Percentiles rank a stretch among this genome's conserved stretches.
These are phyloP conservation scores for Stagonosporopsis tanaceti DNA, from an alignment of 2,329 filamentous ascomycete genomes.

Conservation along the genomic window DNA sequence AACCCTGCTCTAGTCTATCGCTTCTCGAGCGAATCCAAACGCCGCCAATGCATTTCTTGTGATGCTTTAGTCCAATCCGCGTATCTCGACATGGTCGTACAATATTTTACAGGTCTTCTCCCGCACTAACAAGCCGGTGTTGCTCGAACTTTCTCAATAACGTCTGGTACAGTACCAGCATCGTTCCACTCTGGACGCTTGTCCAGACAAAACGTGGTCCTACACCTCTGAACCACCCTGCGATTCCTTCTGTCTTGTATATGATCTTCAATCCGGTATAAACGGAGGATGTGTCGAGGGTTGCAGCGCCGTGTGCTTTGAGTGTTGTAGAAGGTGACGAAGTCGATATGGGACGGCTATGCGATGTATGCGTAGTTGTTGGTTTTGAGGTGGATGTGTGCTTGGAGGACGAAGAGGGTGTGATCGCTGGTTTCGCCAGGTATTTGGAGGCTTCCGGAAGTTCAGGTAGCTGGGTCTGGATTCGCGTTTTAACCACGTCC, in stretches of 20 bases:
- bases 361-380: slow-evolving; percentile 33
- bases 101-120: slow-evolving; percentile 29
- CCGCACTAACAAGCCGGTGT: slow-evolving; percentile 50
- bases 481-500: slow-evolving; percentile 95
- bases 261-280: slow-evolving; percentile 84
- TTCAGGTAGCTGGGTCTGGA: slow-evolving; percentile 87
- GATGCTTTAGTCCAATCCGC: slow-evolving; percentile 7
- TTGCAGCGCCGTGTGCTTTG: slow-evolving; percentile 77
- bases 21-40: slow-evolving; percentile 21
- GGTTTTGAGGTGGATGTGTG: slow-evolving; percentile 36
- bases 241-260: slow-evolving; percentile 86
- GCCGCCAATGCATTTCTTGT: slow-evolving; percentile 27
- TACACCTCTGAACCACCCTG: slow-evolving; percentile 93
- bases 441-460: slow-evolving; percentile 23
- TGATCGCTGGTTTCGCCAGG: slow-evolving; percentile 25
- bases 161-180: slow-evolving; percentile 94
- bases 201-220: slow-evolving; percentile 95
- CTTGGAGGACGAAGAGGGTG: slow-evolving; percentile 41
- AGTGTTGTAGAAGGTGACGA: slow-evolving; percentile 87
- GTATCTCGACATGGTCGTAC: slow-evolving; percentile 25
- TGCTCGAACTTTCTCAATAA: slow-evolving; percentile 78
- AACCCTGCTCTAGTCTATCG: slow-evolving; percentile 22
- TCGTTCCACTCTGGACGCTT: slow-evolving; percentile 93
- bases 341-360: slow-evolving; percentile 80
- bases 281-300: slow-evolving; percentile 88